Evolutionary conservation across 2,329 filamentous ascomycete species (phyloP), one percentile per base, ranked within the genome.

Genomic region (Hymenoscyphus linearis): DNA sequence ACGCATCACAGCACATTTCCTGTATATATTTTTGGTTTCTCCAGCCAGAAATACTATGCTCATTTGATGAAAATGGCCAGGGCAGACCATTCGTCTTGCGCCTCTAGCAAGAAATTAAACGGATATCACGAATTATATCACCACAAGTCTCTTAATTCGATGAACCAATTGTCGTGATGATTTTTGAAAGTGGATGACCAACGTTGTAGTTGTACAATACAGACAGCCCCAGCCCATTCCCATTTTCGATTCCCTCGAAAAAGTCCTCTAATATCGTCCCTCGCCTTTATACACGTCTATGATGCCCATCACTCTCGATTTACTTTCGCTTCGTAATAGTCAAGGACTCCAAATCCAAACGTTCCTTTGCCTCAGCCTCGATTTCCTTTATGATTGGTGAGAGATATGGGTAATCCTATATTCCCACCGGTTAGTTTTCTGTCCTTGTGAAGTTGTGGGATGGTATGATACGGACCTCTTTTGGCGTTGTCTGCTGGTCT

Each of bases 331-430:
- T 71, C 35, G 79, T 80, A 69, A 89, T 77, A 64, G 84, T 77
- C 79, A 90, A 81, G 66, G 82, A 79, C 75, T 90, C 88, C 69
- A 90, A 77, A 72, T 90, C 87, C 67, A 81, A 79, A 67, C 86
- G 83, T 77, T 91, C 88, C 72, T 81, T 82, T 68, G 78, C 75
- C 78, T 89, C 87, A 60, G 80, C 78, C 77, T 89, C 85, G 70
- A 91, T 83, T 74, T 88, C 84, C 68, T 80, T 77, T 75, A 91
- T 89, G 74, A 89, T 83, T 40, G 83, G 82, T 69, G 80, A 80
- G 57, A 91, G 80, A 74, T 91, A 91, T 70, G 80, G 79, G 62
- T 78, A 72, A 70, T 90, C 88, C 87, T 91, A 74, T 61, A 59
- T 25, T 22, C 34, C 34, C 25, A 35, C 73, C 59, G 59, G 58